Percentiles rank a stretch among this genome's conserved stretches.
Conservation (phyloP, 2,329 filamentous ascomycete genomes). For the Trichophyton benhamiae region DNA sequence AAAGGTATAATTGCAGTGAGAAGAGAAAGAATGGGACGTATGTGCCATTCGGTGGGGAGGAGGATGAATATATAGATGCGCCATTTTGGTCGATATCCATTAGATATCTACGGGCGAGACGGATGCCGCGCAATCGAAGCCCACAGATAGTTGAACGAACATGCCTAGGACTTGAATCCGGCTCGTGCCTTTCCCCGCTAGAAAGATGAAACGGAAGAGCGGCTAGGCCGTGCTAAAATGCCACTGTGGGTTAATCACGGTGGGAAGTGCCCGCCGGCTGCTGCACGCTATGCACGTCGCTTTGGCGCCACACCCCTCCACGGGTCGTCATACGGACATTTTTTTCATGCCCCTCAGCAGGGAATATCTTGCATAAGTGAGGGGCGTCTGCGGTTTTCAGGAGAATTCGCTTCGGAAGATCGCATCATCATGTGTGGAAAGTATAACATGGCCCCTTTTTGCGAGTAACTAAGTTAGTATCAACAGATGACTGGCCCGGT, state of each 20-base stretch:
- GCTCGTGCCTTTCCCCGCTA: not conserved
- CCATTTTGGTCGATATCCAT: not conserved
- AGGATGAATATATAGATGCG: not conserved
- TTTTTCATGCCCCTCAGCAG: not conserved
- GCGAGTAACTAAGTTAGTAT: not conserved
- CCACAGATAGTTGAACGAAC: not conserved
- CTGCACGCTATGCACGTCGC: not conserved
- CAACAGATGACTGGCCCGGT: not conserved
- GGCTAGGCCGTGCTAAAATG: no score
- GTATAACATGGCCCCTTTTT: not conserved
- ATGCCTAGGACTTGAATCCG: not conserved
- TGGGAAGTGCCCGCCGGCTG: no score
- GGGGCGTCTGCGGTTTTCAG: not conserved
- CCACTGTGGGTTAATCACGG: not conserved
- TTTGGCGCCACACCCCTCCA: not conserved
- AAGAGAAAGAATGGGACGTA: not conserved
- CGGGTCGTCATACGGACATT: not conserved
- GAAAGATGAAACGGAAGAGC: not conserved
- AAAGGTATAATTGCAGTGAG: not conserved
- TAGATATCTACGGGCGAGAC: not conserved
- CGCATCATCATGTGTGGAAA: not conserved
- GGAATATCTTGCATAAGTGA: not conserved
- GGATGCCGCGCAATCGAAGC: not conserved
- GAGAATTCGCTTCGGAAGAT: not conserved
- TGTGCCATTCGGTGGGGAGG: not conserved